Evolutionary conservation across 2,329 filamentous ascomycete genomes (phyloP).

Genomic region (Didymella lethalis): DNA sequence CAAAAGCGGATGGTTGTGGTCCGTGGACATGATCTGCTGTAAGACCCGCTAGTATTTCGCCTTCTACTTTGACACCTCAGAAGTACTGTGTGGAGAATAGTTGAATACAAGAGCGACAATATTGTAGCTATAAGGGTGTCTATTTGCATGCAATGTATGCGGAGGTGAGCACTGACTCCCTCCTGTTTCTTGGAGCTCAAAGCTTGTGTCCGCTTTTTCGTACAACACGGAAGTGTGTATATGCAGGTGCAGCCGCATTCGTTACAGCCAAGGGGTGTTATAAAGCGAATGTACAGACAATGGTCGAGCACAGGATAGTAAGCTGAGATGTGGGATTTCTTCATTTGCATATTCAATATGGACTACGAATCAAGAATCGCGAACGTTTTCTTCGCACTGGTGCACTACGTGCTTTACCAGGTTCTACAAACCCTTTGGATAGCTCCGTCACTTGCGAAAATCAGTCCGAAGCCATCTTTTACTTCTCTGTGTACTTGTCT

Average conservation of each 20-base stretch:
- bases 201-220: no score
- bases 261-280: background rate
- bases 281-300: background rate
- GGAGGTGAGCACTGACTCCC: no score
- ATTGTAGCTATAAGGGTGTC: no score
- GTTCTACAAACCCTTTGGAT: background rate
- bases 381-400: background rate
- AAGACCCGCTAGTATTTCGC: no score
- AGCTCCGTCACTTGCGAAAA: background rate
- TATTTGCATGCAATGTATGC: no score
- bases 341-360: background rate
- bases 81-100: no score
- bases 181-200: no score
- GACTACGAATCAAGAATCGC: background rate
- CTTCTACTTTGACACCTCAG: no score
- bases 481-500: background rate
- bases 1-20: no score
- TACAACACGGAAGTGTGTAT: no score
- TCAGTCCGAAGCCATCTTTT: conserved; percentile 3
- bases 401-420: conserved; percentile 18
- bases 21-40: no score
- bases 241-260: background rate
- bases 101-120: no score
- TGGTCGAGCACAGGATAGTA: background rate
- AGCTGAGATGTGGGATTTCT: background rate